phyloP scores from a whole-genome alignment of 192 early-diverging fungal genomes.

The Gonapodya prolifera region DNA sequence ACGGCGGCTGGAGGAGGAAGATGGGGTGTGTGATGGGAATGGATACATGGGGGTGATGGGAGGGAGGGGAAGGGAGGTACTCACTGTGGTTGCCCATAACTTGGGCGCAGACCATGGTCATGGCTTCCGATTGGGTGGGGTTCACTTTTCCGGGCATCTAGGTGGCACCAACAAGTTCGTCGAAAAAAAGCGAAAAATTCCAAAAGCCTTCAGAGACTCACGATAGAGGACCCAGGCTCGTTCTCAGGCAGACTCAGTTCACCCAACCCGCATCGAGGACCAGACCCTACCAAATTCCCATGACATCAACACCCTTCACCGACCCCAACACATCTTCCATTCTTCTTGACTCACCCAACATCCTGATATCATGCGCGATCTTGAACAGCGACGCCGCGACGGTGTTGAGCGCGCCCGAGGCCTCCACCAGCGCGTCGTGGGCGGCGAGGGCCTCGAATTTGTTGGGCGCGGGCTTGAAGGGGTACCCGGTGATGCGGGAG shows the following conservation, averaged over 20 bases:
- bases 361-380: constrained; percentile 97
- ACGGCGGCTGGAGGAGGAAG: too few relatives aligned
- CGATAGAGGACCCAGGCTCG: constrained; percentile 98
- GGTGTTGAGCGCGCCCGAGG: constrained; percentile 90
- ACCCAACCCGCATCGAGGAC: constrained; percentile 94
- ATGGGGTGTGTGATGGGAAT: too few relatives aligned
- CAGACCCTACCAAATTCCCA: constrained; percentile 63
- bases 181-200: too few relatives aligned
- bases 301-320: not conserved
- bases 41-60: too few relatives aligned
- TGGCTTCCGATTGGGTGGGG: constrained; percentile 97
- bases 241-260: constrained; percentile 94
- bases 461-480: constrained; percentile 93
- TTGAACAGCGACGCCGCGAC: constrained; percentile 92
- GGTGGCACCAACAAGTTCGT: too few relatives aligned
- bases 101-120: constrained; percentile 99
- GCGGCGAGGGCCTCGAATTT: constrained; percentile 99
- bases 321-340: not conserved
- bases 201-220: too few relatives aligned
- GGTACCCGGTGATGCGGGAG: constrained; percentile 70
- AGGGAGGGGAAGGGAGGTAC: too few relatives aligned
- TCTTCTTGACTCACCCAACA: constrained; percentile 39
- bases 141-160: constrained; percentile 53
- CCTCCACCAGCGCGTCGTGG: constrained; percentile 97
- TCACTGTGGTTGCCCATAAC: constrained; percentile 99